These are phyloP conservation scores for Calonectria henricotiae DNA, from an alignment of 2,329 filamentous ascomycete species.

Conservation along the genomic window DNA sequence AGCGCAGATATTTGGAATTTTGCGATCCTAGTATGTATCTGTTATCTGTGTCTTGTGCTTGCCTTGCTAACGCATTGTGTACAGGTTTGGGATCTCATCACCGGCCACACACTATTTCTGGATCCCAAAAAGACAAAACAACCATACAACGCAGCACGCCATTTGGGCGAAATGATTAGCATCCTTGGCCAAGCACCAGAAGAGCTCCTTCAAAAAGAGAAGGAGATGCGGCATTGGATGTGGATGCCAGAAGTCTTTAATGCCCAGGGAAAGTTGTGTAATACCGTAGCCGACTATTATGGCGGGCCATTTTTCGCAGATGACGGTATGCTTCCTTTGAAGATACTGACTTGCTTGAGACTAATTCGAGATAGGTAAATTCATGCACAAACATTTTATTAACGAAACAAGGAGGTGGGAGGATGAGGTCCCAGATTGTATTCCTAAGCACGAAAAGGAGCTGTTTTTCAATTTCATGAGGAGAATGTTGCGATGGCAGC, in stretches of 20 bases:
- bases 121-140: constrained; percentile 35
- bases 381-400: constrained; percentile 40
- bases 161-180: constrained; percentile 50
- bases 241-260: constrained; percentile 42
- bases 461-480: constrained; percentile 46
- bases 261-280: constrained; percentile 36
- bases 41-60: background rate
- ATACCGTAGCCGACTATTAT: constrained; percentile 43
- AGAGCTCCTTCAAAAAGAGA: constrained; percentile 42
- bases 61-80: background rate
- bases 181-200: constrained; percentile 46
- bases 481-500: constrained; percentile 50
- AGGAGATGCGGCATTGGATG: constrained; percentile 41
- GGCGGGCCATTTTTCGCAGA: constrained; percentile 46
- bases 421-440: constrained; percentile 39
- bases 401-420: constrained; percentile 32
- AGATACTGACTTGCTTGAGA: background rate
- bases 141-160: constrained; percentile 44
- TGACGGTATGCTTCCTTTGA: constrained; percentile 36
- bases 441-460: constrained; percentile 41
- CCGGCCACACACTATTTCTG: constrained; percentile 44
- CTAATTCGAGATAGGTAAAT: constrained; percentile 33
- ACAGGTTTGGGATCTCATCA: constrained; percentile 51
- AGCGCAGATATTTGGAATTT: constrained; percentile 47
- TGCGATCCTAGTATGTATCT: constrained; percentile 44